Conservation (phyloP, 148 eudicot genomes). For the Camellia granthamiana region DNA sequence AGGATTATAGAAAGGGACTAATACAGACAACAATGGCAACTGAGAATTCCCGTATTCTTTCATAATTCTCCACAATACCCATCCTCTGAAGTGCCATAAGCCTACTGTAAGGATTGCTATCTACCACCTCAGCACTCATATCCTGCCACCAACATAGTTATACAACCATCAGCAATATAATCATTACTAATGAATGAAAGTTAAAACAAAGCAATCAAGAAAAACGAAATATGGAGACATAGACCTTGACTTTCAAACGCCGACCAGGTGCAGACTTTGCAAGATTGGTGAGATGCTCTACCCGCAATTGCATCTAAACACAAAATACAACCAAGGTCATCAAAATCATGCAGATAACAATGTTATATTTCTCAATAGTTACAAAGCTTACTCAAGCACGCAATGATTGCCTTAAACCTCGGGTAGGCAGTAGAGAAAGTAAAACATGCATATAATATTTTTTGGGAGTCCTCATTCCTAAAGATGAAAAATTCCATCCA, state of each 20-base stretch:
- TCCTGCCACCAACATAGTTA: conserved; percentile 46
- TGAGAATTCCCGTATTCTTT: conserved; percentile 91
- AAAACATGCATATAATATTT: not conserved
- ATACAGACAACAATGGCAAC: conserved; percentile 88
- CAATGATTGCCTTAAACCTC: not conserved
- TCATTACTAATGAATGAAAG: not conserved
- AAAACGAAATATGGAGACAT: not conserved
- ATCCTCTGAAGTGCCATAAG: conserved; percentile 98
- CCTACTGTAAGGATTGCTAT: conserved; percentile 97
- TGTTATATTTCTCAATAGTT: not conserved
- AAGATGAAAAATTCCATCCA: not conserved
- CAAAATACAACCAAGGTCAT: conserved; percentile 7
- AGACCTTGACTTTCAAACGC: conserved; percentile 84
- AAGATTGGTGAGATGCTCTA: conserved; percentile 55
- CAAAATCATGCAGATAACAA: not conserved
- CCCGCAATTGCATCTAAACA: conserved; percentile 48
- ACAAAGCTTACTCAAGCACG: not conserved
- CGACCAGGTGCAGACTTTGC: conserved; percentile 52
- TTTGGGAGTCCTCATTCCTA: not conserved
- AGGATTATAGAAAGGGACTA: conserved; percentile 20
- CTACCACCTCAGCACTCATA: conserved; percentile 96
- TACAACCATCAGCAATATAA: conserved; percentile 17
- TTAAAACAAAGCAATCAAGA: not conserved
- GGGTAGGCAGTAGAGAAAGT: not conserved
- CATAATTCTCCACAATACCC: conserved; percentile 95